These are phyloP conservation scores for Phytophthora tentaculata DNA, from an alignment of 352 stramenopile genomes.

Conservation along the genomic window DNA sequence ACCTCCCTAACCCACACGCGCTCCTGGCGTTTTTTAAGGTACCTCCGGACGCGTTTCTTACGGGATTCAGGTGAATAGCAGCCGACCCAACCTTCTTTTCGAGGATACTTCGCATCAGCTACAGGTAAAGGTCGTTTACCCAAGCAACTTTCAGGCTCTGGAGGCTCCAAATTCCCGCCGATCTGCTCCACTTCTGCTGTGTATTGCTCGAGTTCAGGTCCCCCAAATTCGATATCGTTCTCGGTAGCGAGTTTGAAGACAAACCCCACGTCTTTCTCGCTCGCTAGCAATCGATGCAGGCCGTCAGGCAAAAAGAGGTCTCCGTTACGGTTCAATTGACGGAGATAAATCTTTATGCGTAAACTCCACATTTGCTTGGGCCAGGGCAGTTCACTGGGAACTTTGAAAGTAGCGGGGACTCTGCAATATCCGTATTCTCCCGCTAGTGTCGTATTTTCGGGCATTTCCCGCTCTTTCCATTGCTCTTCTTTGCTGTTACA, in stretches of 20 bases:
- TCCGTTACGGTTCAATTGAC: conserved; percentile 22
- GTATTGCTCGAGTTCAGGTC: conserved; percentile 6
- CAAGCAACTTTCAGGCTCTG: conserved; percentile 7
- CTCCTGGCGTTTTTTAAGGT: conserved; percentile 93
- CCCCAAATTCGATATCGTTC: neutral
- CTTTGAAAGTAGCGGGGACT: conserved; percentile 21
- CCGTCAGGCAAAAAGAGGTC: conserved; percentile 20
- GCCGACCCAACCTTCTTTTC: conserved; percentile 76
- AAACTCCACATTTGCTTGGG: conserved; percentile 35
- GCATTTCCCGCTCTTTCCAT: conserved; percentile 27
- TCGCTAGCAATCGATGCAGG: conserved; percentile 6
- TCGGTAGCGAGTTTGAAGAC: conserved; percentile 30
- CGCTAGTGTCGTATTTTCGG: conserved; percentile 13
- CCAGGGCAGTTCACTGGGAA: conserved; percentile 28
- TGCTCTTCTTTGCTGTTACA: conserved; percentile 15
- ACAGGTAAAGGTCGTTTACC: conserved; percentile 17
- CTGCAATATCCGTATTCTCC: conserved; percentile 27
- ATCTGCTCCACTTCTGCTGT: conserved; percentile 16
- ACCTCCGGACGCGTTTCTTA: conserved; percentile 91
- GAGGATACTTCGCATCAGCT: neutral
- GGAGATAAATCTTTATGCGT: conserved; percentile 20
- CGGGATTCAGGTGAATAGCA: conserved; percentile 93
- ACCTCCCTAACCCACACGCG: conserved; percentile 93
- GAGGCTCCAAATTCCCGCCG: too few relatives aligned
- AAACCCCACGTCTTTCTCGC: conserved; percentile 28